phyloP scores from a whole-genome alignment of 2,329 filamentous ascomycete species.

The Paraconiothyrium brasiliense region DNA sequence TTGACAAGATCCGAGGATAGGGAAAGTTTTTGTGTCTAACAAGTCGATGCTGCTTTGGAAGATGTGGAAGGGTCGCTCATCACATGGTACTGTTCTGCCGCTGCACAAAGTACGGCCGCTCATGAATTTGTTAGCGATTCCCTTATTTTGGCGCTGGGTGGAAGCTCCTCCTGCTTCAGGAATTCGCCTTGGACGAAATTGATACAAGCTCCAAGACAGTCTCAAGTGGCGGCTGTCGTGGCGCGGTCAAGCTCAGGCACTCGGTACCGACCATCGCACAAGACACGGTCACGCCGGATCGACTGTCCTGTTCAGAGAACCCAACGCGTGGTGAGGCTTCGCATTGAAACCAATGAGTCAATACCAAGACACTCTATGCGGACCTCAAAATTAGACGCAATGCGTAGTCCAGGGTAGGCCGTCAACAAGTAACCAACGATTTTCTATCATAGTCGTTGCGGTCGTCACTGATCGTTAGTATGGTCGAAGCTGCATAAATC shows the following conservation, averaged over 20 bases:
- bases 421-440: too few relatives aligned
- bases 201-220: conserved; percentile 3
- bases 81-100: neutral
- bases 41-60: neutral
- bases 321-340: neutral
- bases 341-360: conserved; percentile 2
- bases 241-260: conserved; percentile 5
- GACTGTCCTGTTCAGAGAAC: conserved; percentile 2
- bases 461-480: neutral
- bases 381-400: neutral
- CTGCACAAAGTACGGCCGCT: neutral
- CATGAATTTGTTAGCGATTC: neutral
- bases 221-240: conserved; percentile 1
- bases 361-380: neutral
- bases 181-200: neutral
- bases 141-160: neutral
- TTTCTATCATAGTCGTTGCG: too few relatives aligned
- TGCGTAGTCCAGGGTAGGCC: neutral
- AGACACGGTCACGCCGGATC: conserved; percentile 8
- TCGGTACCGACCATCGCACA: conserved; percentile 12
- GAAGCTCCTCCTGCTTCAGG: neutral
- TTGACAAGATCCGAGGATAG: neutral
- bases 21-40: neutral
- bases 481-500: neutral
- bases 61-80: neutral